Conservation (phyloP, 2,329 filamentous ascomycete genomes). For the Arthrobotrys sphaeroides region DNA sequence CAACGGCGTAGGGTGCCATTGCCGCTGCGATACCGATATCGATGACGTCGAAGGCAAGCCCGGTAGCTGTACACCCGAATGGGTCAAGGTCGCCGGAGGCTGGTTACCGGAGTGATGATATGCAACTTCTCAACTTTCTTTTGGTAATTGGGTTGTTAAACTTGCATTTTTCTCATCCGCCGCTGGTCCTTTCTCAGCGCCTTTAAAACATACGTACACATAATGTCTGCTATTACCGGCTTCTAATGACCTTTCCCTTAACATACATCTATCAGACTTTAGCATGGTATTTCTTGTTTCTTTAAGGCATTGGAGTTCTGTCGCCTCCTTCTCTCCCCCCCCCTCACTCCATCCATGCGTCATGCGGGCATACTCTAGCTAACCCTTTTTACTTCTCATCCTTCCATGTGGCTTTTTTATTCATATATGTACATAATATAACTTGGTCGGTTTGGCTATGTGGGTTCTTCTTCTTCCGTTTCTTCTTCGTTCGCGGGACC, state of each 20-base stretch:
- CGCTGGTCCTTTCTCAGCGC: background rate
- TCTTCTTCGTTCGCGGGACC: background rate
- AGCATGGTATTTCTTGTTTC: constrained; percentile 40
- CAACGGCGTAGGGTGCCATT: constrained; percentile 95
- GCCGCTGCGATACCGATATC: constrained; percentile 95
- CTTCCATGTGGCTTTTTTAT: constrained; percentile 5
- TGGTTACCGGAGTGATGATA: constrained; percentile 68
- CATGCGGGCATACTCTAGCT: constrained; percentile 39
- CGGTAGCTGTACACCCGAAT: constrained; percentile 91
- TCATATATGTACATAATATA: constrained; percentile 45
- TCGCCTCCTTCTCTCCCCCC: background rate
- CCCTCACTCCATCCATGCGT: background rate
- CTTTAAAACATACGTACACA: constrained; percentile 1
- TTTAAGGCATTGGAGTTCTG: constrained; percentile 20
- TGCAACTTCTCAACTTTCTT: background rate
- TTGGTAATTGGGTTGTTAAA: background rate
- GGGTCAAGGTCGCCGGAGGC: constrained; percentile 95
- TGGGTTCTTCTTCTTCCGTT: background rate
- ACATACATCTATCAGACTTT: constrained; percentile 28
- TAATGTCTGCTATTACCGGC: constrained; percentile 14
- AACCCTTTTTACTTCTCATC: constrained; percentile 13
- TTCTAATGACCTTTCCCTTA: constrained; percentile 44
- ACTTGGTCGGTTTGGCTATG: constrained; percentile 21
- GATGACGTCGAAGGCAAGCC: constrained; percentile 98
- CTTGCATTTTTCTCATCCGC: background rate